Evolutionary conservation across 371 early-diverging fungal genomes (phyloP), one percentile per base, ranked within the genome.

Genomic region (Apophysomyces ossiformis): DNA sequence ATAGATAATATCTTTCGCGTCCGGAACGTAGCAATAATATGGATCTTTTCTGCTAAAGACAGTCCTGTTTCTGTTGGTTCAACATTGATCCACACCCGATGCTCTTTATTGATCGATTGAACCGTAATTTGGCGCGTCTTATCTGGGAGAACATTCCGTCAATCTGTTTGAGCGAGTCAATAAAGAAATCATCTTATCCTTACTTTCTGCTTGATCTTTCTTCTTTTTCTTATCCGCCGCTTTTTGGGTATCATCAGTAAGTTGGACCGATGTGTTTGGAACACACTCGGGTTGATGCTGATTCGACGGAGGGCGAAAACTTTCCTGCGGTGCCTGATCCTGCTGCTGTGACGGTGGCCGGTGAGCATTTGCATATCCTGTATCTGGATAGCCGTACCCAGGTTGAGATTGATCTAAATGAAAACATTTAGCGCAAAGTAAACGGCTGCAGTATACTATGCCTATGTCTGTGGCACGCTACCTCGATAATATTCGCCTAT

Each of bases 1-100:
- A 83, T 83, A 0, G 75, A 70, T 36, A 79, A 57, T 38, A 83
- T 75, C 21, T 77, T 78, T n/a, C 75, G 65, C 4, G 84, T 83
- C 41, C 79, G 67, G 61, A 81, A 81, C 0, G 84, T 83, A 11
- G 84, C 84, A 58, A 83, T 81, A 3, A 65, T 72, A 58, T 79
- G 75, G 6, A 83, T 83, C 39, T 77, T 80, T 36, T 81, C 74
- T 1, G 84, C 84, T 26, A 83, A 64, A 1, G 74, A 71, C 15
- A 72, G 7, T 0, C 84, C 84, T 18, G 84, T 83, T 37, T 83
- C 84, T 0, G 74, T 72, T n/a, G 81, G 79, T 16, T 73, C 63
- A 9, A 83, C 65, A 15, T 75, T 74, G 59, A 83, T 83, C 84
- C 84, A 83, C 8, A 77, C 84, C 1, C 72, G 58, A 43, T 79